Percentiles rank a stretch among this genome's conserved stretches.
phyloP scores from a whole-genome alignment of 2,329 filamentous ascomycete species.

The Graphiopsis chlorocephala region DNA sequence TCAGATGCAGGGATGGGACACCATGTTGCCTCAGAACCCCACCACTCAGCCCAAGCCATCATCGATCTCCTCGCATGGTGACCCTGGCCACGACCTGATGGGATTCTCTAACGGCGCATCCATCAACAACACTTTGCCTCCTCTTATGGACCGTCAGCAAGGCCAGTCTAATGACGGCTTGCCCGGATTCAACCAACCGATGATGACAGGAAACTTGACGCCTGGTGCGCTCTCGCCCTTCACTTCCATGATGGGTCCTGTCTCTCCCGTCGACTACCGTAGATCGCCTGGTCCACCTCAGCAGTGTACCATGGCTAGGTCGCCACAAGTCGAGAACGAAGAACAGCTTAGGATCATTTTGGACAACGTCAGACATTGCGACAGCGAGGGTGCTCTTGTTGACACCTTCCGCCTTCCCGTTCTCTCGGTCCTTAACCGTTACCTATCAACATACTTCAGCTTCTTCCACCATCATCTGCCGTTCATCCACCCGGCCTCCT shows the following conservation, averaged over 20 bases:
- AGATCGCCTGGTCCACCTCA: slow-evolving; percentile 68
- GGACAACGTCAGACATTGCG: slow-evolving; percentile 78
- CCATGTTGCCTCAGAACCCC: slow-evolving; percentile 70
- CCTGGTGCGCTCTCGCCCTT: slow-evolving; percentile 73
- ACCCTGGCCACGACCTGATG: slow-evolving; percentile 49
- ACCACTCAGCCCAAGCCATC: slow-evolving; percentile 66
- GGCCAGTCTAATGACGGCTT: slow-evolving; percentile 42
- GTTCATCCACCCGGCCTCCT: slow-evolving; percentile 90
- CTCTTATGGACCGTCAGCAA: slow-evolving; percentile 57
- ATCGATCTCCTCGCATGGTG: slow-evolving; percentile 59
- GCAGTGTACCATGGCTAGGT: slow-evolving; percentile 62
- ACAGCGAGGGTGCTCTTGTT: slow-evolving; percentile 77
- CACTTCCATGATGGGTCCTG: slow-evolving; percentile 63
- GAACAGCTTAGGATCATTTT: slow-evolving; percentile 82
- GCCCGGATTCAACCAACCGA: slow-evolving; percentile 62
- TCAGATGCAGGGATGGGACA: slow-evolving; percentile 82
- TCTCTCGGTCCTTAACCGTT: slow-evolving; percentile 79
- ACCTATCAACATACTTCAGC: slow-evolving; percentile 93
- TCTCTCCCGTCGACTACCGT: slow-evolving; percentile 66
- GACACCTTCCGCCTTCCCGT: slow-evolving; percentile 87
- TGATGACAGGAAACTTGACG: slow-evolving; percentile 67
- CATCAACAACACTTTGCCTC: slow-evolving; percentile 54
- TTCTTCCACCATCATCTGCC: slow-evolving; percentile 96
- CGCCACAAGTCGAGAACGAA: slow-evolving; percentile 79
- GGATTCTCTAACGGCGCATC: slow-evolving; percentile 39